Evolutionary conservation across 2,329 filamentous ascomycete genomes (phyloP).

Genomic region (Pyrenophora tritici-repentis): DNA sequence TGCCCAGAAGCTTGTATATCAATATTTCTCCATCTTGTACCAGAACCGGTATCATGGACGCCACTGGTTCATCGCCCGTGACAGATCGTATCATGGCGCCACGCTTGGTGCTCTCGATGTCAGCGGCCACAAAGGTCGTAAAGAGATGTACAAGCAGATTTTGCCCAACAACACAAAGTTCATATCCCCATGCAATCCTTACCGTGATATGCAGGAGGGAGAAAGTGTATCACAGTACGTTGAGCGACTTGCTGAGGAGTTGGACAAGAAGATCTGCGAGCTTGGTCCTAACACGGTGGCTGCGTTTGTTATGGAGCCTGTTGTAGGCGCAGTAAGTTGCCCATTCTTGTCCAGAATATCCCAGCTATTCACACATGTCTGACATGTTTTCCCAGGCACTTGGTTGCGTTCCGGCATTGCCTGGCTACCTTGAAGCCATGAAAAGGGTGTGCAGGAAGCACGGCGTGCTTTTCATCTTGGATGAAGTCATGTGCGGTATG

Average conservation of each 20-base stretch:
- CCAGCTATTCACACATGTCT: neutral
- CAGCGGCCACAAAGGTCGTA: constrained; percentile 65
- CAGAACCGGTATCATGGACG: constrained; percentile 58
- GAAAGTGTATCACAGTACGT: constrained; percentile 67
- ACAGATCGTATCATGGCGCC: constrained; percentile 71
- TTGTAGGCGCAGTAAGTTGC: constrained; percentile 68
- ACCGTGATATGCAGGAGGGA: constrained; percentile 57
- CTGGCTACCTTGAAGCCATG: constrained; percentile 73
- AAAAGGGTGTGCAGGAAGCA: constrained; percentile 70
- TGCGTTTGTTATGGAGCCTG: constrained; percentile 74
- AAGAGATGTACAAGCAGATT: constrained; percentile 65
- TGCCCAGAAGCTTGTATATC: constrained; percentile 68
- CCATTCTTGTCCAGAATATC: neutral
- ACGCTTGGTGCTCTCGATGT: constrained; percentile 70
- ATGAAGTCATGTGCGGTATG: constrained; percentile 76
- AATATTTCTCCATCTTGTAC: constrained; percentile 66
- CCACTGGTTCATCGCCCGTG: constrained; percentile 66
- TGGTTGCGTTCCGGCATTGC: constrained; percentile 69
- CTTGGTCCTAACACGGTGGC: constrained; percentile 69
- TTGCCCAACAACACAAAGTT: constrained; percentile 61
- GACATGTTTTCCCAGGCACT: constrained; percentile 55
- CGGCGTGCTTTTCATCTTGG: constrained; percentile 75
- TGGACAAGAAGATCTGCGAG: constrained; percentile 68
- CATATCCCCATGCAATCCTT: constrained; percentile 70
- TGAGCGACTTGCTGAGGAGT: constrained; percentile 62